phyloP scores from a whole-genome alignment of 2,329 filamentous ascomycete genomes.

The Aspergillus amoenus region DNA sequence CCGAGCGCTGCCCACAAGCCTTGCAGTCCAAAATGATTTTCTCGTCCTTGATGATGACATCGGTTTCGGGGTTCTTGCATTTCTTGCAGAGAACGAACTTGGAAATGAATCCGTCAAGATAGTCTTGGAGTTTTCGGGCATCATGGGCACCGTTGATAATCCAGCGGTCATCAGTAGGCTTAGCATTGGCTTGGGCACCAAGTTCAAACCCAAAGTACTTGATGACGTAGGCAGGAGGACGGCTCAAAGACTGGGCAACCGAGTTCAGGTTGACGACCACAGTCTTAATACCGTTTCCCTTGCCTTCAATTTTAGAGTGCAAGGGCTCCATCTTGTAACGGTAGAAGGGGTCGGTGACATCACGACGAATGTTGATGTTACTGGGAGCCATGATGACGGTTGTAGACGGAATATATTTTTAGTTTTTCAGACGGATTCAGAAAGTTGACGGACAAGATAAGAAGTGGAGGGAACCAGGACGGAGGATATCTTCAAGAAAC shows the following conservation, averaged over 20 bases:
- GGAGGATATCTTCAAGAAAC: constrained; percentile 47
- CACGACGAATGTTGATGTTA: constrained; percentile 96
- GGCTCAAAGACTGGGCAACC: constrained; percentile 86
- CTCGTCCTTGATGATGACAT: constrained; percentile 90
- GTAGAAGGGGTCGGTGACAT: constrained; percentile 98
- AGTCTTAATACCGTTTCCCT: constrained; percentile 99
- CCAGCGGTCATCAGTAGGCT: constrained; percentile 97
- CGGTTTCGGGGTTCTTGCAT: constrained; percentile 99
- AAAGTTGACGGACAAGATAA: constrained; percentile 27
- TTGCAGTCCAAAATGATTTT: constrained; percentile 96
- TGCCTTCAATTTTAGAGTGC: constrained; percentile 99
- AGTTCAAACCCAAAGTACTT: constrained; percentile 99
- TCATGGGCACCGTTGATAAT: constrained; percentile 99
- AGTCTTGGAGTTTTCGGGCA: constrained; percentile 91
- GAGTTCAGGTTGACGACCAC: constrained; percentile 96
- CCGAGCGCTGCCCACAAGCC: constrained; percentile 89
- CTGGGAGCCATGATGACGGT: constrained; percentile 70
- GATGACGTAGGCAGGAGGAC: constrained; percentile 92
- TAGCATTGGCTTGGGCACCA: constrained; percentile 96
- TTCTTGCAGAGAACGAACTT: constrained; percentile 99
- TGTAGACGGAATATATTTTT: constrained; percentile 17
- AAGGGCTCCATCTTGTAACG: constrained; percentile 99
- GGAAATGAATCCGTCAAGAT: constrained; percentile 96
- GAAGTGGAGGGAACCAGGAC: constrained; percentile 43
- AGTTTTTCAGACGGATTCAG: constrained; percentile 28